Percentiles rank a stretch among this genome's conserved stretches.
phyloP scores from a whole-genome alignment of 129 eudicot species.

The Logfia minima region DNA sequence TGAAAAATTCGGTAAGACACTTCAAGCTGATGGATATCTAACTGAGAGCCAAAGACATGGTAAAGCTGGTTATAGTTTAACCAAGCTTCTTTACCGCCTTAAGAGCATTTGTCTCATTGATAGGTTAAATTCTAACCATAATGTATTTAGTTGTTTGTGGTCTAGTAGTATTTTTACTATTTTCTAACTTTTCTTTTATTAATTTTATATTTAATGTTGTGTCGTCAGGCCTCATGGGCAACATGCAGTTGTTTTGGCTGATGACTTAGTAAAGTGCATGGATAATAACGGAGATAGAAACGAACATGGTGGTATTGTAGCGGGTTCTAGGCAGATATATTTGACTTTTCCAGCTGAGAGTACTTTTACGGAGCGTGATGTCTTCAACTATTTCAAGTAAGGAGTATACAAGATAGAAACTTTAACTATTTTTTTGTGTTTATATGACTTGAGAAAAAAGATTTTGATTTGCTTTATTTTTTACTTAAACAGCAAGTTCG shows the following conservation, averaged over 20 bases:
- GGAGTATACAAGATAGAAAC: constrained; percentile 10
- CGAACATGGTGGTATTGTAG: constrained; percentile 78
- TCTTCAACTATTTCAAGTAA: constrained; percentile 74
- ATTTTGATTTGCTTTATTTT: not conserved
- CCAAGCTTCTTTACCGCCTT: constrained; percentile 84
- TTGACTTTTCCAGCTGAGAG: constrained; percentile 92
- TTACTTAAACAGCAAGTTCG: constrained; percentile 49
- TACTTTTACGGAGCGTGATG: constrained; percentile 84
- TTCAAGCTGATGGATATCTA: constrained; percentile 87
- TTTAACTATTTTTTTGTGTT: not conserved
- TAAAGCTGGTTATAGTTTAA: constrained; percentile 86
- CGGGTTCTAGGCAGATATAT: constrained; percentile 82
- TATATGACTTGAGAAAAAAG: not conserved
- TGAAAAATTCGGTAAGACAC: constrained; percentile 50
- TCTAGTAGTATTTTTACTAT: not conserved
- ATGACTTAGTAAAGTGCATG: constrained; percentile 68
- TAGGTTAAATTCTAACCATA: constrained; percentile 43
- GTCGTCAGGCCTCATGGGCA: constrained; percentile 87
- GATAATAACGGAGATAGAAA: constrained; percentile 64
- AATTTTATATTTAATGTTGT: constrained; percentile 11
- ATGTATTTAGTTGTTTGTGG: not conserved
- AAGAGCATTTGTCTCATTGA: constrained; percentile 78
- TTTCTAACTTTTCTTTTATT: constrained; percentile 14
- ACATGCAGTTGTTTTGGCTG: constrained; percentile 72
- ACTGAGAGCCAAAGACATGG: constrained; percentile 98